A percentile compares a stretch with the other conserved stretches of the same genome.
phyloP scores from a whole-genome alignment of 306 rosid species.

The Cicer chorassanicum region DNA sequence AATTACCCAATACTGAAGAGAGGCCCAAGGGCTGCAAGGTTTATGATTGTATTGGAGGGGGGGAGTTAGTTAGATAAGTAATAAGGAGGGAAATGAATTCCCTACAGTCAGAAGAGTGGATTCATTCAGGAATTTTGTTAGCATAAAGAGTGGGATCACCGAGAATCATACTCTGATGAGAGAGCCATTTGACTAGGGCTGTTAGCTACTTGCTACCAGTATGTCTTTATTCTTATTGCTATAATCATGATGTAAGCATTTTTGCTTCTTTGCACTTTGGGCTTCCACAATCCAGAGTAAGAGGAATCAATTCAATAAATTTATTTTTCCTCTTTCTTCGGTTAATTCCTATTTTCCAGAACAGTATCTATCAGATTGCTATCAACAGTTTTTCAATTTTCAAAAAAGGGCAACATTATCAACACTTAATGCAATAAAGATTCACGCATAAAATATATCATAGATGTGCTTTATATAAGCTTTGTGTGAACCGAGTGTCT shows the following conservation, averaged over 20 bases:
- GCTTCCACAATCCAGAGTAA: constrained; percentile 1
- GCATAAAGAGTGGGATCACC: no score
- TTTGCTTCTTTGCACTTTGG: constrained; percentile 20
- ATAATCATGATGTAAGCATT: not conserved
- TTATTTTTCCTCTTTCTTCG: not conserved
- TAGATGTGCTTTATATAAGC: constrained; percentile 7
- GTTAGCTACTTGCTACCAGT: no score
- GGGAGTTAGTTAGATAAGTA: no score
- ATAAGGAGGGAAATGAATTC: no score
- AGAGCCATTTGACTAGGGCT: no score
- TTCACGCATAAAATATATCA: not conserved
- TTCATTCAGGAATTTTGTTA: no score
- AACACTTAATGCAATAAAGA: constrained; percentile 6
- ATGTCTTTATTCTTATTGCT: no score
- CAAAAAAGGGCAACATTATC: not conserved
- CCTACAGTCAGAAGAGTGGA: no score
- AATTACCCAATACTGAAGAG: no score
- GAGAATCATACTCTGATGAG: no score
- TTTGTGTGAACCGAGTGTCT: not conserved
- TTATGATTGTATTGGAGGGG: no score
- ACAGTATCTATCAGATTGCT: constrained; percentile 13
- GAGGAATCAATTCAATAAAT: not conserved
- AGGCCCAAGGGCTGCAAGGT: no score
- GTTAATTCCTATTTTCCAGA: not conserved
- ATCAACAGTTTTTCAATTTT: constrained; percentile 12